Evolutionary conservation across 495 filamentous ascomycete genomes (phyloP).

Genomic region (Hypoxylon fragiforme): DNA sequence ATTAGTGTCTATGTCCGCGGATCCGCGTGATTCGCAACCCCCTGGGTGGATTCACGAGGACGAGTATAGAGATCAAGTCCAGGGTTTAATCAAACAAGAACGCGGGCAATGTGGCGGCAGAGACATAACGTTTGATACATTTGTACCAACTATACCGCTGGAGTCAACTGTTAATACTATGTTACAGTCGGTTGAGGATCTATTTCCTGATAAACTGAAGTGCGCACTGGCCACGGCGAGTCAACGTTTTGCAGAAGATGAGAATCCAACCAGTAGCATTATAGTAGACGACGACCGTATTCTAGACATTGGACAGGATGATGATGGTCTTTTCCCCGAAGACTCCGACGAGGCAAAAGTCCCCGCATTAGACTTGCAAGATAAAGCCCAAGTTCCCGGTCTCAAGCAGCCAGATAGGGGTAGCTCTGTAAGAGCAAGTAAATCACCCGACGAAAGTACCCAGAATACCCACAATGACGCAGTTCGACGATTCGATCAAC

Average conservation of each 20-base stretch:
- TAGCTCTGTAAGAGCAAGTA: slow-evolving; percentile 1
- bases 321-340: slow-evolving; percentile 50
- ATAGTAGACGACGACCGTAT: slow-evolving; percentile 53
- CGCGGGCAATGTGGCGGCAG: slow-evolving; percentile 50
- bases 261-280: slow-evolving; percentile 38
- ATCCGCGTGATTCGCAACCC: slow-evolving; percentile 66
- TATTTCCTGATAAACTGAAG: slow-evolving; percentile 70
- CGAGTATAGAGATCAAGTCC: slow-evolving; percentile 69
- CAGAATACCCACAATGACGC: not conserved
- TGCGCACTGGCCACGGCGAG: slow-evolving; percentile 48
- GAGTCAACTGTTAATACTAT: slow-evolving; percentile 69
- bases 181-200: slow-evolving; percentile 81
- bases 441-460: not conserved
- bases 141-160: slow-evolving; percentile 55
- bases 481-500: not conserved
- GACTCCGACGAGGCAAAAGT: slow-evolving; percentile 59
- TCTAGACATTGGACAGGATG: slow-evolving; percentile 38
- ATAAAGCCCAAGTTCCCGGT: slow-evolving; percentile 4
- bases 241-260: slow-evolving; percentile 26
- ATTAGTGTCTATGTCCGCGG: slow-evolving; percentile 82
- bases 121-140: slow-evolving; percentile 63
- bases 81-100: slow-evolving; percentile 65
- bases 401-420: not conserved
- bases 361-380: slow-evolving; percentile 3
- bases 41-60: slow-evolving; percentile 90